Base-by-base conservation (phyloP, 2,329 filamentous ascomycete species). In the Penicillium sp. region DNA sequence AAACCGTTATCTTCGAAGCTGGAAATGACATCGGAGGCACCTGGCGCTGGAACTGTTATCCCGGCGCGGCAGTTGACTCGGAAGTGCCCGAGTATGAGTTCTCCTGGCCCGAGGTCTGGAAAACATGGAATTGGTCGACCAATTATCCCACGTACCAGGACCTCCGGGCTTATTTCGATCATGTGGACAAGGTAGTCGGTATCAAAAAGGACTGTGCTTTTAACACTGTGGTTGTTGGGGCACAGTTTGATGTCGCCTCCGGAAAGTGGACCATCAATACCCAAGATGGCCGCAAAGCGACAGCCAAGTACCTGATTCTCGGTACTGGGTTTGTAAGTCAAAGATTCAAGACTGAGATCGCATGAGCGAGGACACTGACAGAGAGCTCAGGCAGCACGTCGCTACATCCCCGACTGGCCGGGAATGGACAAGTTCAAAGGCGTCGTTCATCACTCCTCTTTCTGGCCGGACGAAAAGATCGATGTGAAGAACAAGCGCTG, bases 61-160 rank as follows among this genome's bases (percentile, higher is more conserved):
- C 78, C 0, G 80, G 79, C 0, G 75, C 78, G 1, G 65, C 71
- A 0, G 78, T 81, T 2, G 81, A 84, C 64, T 78, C 74, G 0
- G 74, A 79, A 46, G 71, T 78, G 2, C 78, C 78, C 0, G 69
- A 75, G 46, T 82, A 82, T 51, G 73, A 82, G 54, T 76, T 78
- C 46, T 77, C 73, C 1, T 76, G 75, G 60, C 78, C 78, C 0
- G 71, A 75, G 28, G 64, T 75, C 3, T 77, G 67, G 60, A 65
- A 71, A 23, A 67, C 70, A 39, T 81, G 72, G 70, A 69, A 64
- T 15, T 81, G 75, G 69, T 62, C 63, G 4, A 55, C 52, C 10
- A 63, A 65, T 35, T 69, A 64, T 27, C 65, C 66, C 0, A 33
- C 42, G 12, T 55, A 60, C 6, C 37, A 64, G 5, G 73, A 80